phyloP scores from a whole-genome alignment of 1,284 basidiomycete genomes.

The Prillingera fragicola region DNA sequence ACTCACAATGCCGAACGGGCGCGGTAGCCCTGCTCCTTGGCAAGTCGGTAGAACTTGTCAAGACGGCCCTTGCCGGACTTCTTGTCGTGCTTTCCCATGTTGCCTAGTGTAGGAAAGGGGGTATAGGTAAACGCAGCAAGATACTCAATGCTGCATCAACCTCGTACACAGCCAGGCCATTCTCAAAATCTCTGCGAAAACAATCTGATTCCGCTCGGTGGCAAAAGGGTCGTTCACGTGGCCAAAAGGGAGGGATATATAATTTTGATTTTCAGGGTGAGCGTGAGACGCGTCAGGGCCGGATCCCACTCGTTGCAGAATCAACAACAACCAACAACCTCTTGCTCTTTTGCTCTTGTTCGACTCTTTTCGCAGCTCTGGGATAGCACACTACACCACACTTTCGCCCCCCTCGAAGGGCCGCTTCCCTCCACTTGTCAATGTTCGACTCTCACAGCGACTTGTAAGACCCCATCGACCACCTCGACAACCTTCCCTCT shows the following conservation, averaged over 20 bases:
- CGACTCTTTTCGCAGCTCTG: background rate
- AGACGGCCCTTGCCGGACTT: conserved; percentile 74
- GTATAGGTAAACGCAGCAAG: background rate
- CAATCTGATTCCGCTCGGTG: conserved; percentile 2
- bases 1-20: conserved; percentile 89
- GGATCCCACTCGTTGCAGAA: background rate
- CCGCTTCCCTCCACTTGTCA: too few relatives aligned
- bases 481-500: too few relatives aligned
- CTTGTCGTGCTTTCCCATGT: conserved; percentile 51
- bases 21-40: conserved; percentile 91
- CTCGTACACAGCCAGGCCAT: background rate
- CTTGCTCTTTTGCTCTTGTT: background rate
- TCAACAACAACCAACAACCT: background rate
- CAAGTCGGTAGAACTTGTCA: conserved; percentile 83
- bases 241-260: background rate
- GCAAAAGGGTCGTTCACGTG: conserved; percentile 1
- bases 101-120: conserved; percentile 1
- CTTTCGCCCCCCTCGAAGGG: too few relatives aligned
- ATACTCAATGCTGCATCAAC: background rate
- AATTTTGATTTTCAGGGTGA: background rate
- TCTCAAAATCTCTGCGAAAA: conserved; percentile 11
- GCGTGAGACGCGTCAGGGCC: background rate
- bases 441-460: too few relatives aligned
- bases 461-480: too few relatives aligned
- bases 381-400: too few relatives aligned